phyloP scores from a whole-genome alignment of 2,329 filamentous ascomycete genomes.

The Pyricularia grisea region DNA sequence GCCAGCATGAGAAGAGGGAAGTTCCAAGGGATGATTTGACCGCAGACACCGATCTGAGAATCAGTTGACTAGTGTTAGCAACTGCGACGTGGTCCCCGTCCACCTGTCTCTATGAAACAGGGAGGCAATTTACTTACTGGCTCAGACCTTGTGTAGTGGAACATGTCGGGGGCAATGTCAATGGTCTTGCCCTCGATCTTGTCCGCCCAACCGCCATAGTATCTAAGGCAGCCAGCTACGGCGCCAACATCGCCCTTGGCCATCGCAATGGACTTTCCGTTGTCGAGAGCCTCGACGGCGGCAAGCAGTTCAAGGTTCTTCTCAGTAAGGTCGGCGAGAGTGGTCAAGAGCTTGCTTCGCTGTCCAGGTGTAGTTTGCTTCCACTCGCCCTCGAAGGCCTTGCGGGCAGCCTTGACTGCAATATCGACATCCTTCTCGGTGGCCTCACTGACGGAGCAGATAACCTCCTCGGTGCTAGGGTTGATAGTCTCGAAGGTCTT shows the following conservation, averaged over 20 bases:
- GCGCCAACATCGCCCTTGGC: conserved; percentile 65
- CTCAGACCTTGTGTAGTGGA: conserved; percentile 77
- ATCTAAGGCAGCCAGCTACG: conserved; percentile 65
- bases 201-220: conserved; percentile 86
- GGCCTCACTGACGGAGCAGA: conserved; percentile 73
- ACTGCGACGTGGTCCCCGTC: not conserved
- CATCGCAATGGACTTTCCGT: conserved; percentile 73
- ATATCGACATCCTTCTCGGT: conserved; percentile 75
- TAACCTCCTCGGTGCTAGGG: conserved; percentile 75
- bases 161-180: conserved; percentile 66
- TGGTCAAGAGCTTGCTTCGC: conserved; percentile 60
- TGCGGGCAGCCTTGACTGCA: conserved; percentile 76
- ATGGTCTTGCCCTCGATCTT: conserved; percentile 86
- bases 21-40: conserved; percentile 86
- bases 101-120: not conserved
- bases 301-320: conserved; percentile 69
- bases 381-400: conserved; percentile 73
- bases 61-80: not conserved
- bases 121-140: conserved; percentile 36
- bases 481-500: conserved; percentile 91
- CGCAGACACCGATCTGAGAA: conserved; percentile 60
- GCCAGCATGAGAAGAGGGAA: conserved; percentile 72
- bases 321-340: conserved; percentile 73
- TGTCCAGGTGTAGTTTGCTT: conserved; percentile 56
- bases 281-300: conserved; percentile 78